Evolutionary conservation across 805 yeast species (phyloP), one percentile per base, ranked within the genome.

Genomic region (Candida tibetensis): DNA sequence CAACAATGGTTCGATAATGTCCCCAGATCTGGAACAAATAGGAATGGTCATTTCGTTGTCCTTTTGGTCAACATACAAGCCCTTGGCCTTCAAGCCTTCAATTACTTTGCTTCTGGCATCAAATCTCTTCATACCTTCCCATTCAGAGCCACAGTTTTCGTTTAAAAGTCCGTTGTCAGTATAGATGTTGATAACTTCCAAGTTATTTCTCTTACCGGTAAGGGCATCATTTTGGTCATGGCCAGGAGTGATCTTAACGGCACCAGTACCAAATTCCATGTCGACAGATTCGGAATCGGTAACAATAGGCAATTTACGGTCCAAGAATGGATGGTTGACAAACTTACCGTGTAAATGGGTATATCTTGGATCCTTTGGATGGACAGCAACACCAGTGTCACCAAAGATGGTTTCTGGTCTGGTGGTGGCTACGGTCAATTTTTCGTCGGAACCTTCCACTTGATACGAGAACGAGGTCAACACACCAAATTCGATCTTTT

Each of bases 251-350:
- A 93, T 93, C 70, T 93, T 93, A 46, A 93, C 99, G 34, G 99
- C 99, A 82, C 99, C 99, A 46, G 99, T 93, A 76, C 99, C 99
- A 52, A 93, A 93, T 64, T 86, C 95, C 98, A 93, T 93, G 65
- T 93, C 99, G 48, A 93, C 99, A 28, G 97, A 93, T 66, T 87
- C 95, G 28, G 81, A 60, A 62, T 93, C 99, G 36, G 89, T 79
- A 45, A 93, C 71, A 57, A 93, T 87, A 49, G 99, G 99, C 37
- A 93, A 64, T 57, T 79, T 72, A 62, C 88, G 82, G 58, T 84
- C 85, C 55, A 87, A 67, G 67, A 93, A 85, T 45, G 99, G 98
- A 68, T 93, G 98, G 50, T 79, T 64, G 44, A 85, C 93, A 60
- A 71, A 87, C 64, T 90, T 88, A 45, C 99, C 99, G 60, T 93